phyloP scores from a whole-genome alignment of 73 alveolate genomes.

The Paramecium biaurelia region DNA sequence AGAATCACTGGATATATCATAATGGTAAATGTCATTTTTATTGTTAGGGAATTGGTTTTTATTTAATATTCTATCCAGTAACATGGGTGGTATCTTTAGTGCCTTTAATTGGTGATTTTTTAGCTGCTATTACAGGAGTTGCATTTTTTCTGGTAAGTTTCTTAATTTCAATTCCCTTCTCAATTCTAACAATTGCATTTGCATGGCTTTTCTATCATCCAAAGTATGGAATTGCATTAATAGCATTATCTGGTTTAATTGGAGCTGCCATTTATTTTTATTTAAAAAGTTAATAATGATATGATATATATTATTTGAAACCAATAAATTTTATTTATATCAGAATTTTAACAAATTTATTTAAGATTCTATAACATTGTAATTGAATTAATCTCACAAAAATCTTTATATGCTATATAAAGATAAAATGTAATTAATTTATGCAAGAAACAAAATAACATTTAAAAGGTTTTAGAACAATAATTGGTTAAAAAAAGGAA shows the following conservation, averaged over 20 bases:
- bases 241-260: not conserved
- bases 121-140: slow-evolving; percentile 9
- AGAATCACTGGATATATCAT: not conserved
- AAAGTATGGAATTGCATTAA: not conserved
- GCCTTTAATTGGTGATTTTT: slow-evolving; percentile 14
- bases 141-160: not conserved
- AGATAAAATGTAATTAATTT: not conserved
- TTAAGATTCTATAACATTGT: not conserved
- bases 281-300: not conserved
- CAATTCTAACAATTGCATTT: not conserved
- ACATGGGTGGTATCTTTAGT: not conserved
- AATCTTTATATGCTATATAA: not conserved
- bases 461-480: not conserved
- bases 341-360: not conserved
- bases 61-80: not conserved
- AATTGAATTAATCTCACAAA: not conserved
- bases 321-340: not conserved
- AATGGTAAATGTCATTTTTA: not conserved
- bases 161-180: not conserved
- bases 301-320: not conserved
- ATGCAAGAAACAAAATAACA: not conserved
- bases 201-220: slow-evolving; percentile 47
- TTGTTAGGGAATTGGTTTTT: not conserved
- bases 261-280: not conserved
- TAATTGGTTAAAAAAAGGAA: not conserved